Percentiles rank a stretch among this genome's conserved stretches.
Evolutionary conservation across 176 grass and related monocot genomes (phyloP).

Genomic region (Thinopyrum elongatum): DNA sequence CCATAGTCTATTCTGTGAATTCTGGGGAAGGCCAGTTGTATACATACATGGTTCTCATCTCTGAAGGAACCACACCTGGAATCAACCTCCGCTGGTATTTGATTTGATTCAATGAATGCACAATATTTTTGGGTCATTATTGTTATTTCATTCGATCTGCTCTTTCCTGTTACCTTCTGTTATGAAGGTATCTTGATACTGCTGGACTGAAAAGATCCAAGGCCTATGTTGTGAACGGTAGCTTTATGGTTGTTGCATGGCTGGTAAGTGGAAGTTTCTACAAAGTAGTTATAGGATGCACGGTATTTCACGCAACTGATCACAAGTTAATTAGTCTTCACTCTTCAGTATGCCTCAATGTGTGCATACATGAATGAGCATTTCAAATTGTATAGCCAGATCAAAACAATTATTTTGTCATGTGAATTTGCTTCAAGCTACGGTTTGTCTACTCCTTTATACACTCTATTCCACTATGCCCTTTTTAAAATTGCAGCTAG

Average conservation of each 20-base stretch:
- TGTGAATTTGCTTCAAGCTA: neutral
- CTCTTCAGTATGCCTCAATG: neutral
- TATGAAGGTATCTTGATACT: constrained; percentile 93
- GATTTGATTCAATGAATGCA: constrained; percentile 29
- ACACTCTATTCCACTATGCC: neutral
- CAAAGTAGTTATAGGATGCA: constrained; percentile 8
- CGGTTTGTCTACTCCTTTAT: neutral
- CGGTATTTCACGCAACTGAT: neutral
- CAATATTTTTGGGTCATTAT: neutral
- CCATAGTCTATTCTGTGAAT: constrained; percentile 68
- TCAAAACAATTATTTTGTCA: neutral
- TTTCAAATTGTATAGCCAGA: constrained; percentile 6
- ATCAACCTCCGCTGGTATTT: constrained; percentile 96
- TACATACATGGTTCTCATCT: constrained; percentile 98
- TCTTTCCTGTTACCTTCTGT: constrained; percentile 23
- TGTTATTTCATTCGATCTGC: constrained; percentile 21
- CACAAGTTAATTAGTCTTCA: neutral
- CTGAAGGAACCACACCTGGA: constrained; percentile 95
- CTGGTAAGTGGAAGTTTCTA: constrained; percentile 60
- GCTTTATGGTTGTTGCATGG: constrained; percentile 87
- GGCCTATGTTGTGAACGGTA: constrained; percentile 88
- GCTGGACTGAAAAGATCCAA: constrained; percentile 94
- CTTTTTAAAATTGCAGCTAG: neutral
- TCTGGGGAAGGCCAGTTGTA: constrained; percentile 92
- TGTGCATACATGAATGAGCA: constrained; percentile 4